Evolutionary conservation across 2,329 filamentous ascomycete genomes (phyloP).

Genomic region (Hawksworthiomyces lignivorus): DNA sequence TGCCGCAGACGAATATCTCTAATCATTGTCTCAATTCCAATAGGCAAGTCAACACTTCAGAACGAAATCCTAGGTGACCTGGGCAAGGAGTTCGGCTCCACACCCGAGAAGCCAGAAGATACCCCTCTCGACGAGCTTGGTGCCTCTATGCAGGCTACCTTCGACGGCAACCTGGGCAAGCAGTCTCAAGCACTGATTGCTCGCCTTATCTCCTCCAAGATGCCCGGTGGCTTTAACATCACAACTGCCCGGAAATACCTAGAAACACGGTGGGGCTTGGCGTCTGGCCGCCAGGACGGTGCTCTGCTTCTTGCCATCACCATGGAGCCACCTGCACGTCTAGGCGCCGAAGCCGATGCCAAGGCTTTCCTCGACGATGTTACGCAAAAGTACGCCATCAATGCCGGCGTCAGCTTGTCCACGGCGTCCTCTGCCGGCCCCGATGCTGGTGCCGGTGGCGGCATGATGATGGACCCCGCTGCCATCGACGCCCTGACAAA

Average conservation of each 20-base stretch:
- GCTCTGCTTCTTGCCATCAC: slow-evolving; percentile 83
- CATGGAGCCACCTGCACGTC: slow-evolving; percentile 80
- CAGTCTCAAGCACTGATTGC: slow-evolving; percentile 90
- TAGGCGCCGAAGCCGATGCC: slow-evolving; percentile 83
- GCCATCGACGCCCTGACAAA: slow-evolving; percentile 96
- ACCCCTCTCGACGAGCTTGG: slow-evolving; percentile 92
- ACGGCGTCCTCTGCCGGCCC: slow-evolving; percentile 67
- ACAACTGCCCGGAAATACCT: slow-evolving; percentile 92
- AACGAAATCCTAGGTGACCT: slow-evolving; percentile 98
- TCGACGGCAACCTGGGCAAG: slow-evolving; percentile 96
- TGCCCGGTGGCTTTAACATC: slow-evolving; percentile 99
- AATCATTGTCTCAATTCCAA: too few species aligned
- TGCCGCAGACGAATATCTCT: too few species aligned
- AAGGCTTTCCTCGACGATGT: slow-evolving; percentile 88
- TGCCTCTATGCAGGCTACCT: slow-evolving; percentile 94
- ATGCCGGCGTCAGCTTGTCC: slow-evolving; percentile 75
- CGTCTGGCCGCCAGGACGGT: slow-evolving; percentile 80
- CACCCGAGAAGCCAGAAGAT: slow-evolving; percentile 97
- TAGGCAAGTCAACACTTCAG: slow-evolving; percentile 91
- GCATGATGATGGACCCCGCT: slow-evolving; percentile 99
- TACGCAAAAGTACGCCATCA: slow-evolving; percentile 79
- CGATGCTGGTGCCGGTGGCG: slow-evolving; percentile 62
- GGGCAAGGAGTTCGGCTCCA: slow-evolving; percentile 96
- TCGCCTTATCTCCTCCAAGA: slow-evolving; percentile 94
- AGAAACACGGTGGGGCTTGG: slow-evolving; percentile 88